These are phyloP conservation scores for Hymenoscyphus salicellus DNA, from an alignment of 2,329 filamentous ascomycete genomes.

Conservation along the genomic window DNA sequence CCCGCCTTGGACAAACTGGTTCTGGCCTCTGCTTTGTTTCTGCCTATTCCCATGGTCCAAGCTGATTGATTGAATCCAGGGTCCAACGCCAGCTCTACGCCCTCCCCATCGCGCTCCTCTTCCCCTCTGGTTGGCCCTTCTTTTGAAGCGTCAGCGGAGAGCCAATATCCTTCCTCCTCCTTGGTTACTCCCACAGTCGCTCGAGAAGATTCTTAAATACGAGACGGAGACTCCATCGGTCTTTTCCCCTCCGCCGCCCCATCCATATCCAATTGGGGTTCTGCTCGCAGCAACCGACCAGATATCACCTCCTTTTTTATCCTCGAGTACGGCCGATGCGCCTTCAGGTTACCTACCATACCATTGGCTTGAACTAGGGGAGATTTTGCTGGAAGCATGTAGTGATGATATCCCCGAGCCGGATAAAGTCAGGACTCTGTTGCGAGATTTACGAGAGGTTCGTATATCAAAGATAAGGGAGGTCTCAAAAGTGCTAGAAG, in stretches of 20 bases:
- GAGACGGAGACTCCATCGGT: conserved; percentile 71
- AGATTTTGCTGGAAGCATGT: conserved; percentile 81
- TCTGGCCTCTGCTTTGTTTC: neutral
- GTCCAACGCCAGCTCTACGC: conserved; percentile 69
- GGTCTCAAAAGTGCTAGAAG: conserved; percentile 68
- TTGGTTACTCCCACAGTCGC: conserved; percentile 77
- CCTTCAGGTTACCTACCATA: conserved; percentile 75
- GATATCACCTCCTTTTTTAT: conserved; percentile 73
- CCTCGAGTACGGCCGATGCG: conserved; percentile 67
- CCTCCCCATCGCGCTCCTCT: conserved; percentile 78
- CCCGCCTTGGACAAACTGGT: neutral
- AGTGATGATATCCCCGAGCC: conserved; percentile 75
- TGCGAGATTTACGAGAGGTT: conserved; percentile 82
- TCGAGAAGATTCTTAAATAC: conserved; percentile 73
- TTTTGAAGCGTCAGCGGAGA: conserved; percentile 89
- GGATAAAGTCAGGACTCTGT: conserved; percentile 68
- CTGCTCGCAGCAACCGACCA: conserved; percentile 29
- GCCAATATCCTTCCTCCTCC: conserved; percentile 89
- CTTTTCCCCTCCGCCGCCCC: conserved; percentile 74
- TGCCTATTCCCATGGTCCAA: neutral
- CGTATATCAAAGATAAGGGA: conserved; percentile 83
- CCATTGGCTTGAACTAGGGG: conserved; percentile 90
- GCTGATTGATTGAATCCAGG: conserved; percentile 50
- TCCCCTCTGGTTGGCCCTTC: conserved; percentile 90
- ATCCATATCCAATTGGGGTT: conserved; percentile 49